Evolutionary conservation across 495 filamentous ascomycete genomes (phyloP).

Genomic region (Penicillium tannophilum): DNA sequence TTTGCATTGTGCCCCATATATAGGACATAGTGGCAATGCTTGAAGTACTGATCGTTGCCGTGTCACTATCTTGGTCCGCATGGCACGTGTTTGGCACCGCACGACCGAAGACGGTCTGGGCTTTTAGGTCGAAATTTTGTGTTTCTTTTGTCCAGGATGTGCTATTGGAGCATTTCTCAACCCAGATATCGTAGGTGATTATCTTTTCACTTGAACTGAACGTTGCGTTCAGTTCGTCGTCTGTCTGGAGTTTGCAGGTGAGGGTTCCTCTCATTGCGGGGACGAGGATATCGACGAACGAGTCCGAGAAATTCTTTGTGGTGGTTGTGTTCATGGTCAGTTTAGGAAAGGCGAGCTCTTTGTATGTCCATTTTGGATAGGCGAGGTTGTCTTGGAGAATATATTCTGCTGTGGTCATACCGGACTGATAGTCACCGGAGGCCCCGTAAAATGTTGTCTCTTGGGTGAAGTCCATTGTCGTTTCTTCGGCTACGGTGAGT

Average conservation of each 20-base stretch:
- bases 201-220: neutral
- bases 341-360: slow-evolving; percentile 15
- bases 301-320: neutral
- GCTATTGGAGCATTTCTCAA: neutral
- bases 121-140: neutral
- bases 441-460: neutral
- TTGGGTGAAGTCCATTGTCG: slow-evolving; percentile 8
- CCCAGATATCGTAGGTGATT: neutral
- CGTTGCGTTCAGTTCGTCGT: neutral
- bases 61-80: neutral
- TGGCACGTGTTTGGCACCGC: neutral
- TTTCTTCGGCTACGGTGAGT: slow-evolving; percentile 6
- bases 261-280: slow-evolving; percentile 3
- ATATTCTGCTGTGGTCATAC: neutral
- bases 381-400: slow-evolving; percentile 12
- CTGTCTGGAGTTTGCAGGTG: neutral
- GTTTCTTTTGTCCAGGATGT: neutral
- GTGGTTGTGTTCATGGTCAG: neutral
- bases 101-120: neutral
- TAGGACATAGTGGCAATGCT: neutral
- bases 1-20: slow-evolving; percentile 6
- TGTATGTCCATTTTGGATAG: slow-evolving; percentile 16
- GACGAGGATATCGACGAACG: slow-evolving; percentile 3
- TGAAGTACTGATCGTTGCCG: neutral
- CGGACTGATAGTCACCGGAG: neutral